Conservation (phyloP, 2,329 filamentous ascomycete genomes). For the Massarina eburnea region DNA sequence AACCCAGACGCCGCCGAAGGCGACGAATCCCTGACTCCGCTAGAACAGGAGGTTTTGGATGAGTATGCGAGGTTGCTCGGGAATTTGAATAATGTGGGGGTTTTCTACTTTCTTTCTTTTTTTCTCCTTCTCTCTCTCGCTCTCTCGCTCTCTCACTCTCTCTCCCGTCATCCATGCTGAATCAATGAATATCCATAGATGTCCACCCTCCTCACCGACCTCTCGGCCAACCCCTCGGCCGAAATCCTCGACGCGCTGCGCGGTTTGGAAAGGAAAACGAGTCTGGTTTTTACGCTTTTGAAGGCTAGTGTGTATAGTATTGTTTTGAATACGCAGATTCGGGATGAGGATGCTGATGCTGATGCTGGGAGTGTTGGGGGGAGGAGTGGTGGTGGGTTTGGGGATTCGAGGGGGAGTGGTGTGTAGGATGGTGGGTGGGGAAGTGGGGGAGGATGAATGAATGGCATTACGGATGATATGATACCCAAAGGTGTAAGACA, state of each 20-base stretch:
- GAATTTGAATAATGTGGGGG: slow-evolving; percentile 81
- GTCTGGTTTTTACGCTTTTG: slow-evolving; percentile 88
- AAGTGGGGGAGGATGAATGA: slow-evolving; percentile 4
- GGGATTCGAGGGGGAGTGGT: slow-evolving; percentile 2
- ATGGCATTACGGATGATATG: slow-evolving; percentile 14
- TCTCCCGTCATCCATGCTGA: slow-evolving; percentile 46
- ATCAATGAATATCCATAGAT: slow-evolving; percentile 47
- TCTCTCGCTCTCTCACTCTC: slow-evolving; percentile 2
- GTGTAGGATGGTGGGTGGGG: slow-evolving; percentile 1
- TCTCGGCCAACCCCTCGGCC: slow-evolving; percentile 64
- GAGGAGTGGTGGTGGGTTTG: slow-evolving; percentile 17
- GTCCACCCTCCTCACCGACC: slow-evolving; percentile 63
- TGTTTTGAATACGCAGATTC: slow-evolving; percentile 86
- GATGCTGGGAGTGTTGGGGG: slow-evolving; percentile 22
- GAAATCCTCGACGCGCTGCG: slow-evolving; percentile 85
- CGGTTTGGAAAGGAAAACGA: slow-evolving; percentile 90
- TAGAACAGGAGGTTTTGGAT: slow-evolving; percentile 92
- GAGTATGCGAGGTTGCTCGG: slow-evolving; percentile 86
- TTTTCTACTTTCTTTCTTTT: background rate
- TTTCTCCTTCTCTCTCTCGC: background rate
- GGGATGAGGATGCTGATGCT: slow-evolving; percentile 24
- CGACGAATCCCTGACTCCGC: slow-evolving; percentile 60
- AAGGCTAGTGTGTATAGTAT: slow-evolving; percentile 99
- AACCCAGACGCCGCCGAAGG: slow-evolving; percentile 9
- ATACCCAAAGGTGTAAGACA: slow-evolving; percentile 13